Evolutionary conservation across 2,329 filamentous ascomycete species (phyloP).

Genomic region (Atkinsonella hypoxylon): DNA sequence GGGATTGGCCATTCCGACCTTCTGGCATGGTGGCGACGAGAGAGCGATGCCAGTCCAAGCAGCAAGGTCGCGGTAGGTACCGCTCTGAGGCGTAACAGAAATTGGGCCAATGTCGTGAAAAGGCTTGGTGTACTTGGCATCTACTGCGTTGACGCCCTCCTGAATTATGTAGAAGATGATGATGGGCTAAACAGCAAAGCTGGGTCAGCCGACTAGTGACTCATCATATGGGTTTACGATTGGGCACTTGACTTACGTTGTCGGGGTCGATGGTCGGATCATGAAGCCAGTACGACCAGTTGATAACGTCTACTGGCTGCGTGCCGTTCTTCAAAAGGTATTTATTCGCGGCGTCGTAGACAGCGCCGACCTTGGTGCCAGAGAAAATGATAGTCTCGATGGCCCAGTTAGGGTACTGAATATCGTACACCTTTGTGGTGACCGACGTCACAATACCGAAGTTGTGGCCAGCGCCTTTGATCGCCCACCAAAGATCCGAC

Average conservation of each 20-base stretch:
- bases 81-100: constrained; percentile 16
- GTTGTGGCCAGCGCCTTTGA: constrained; percentile 46
- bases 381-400: constrained; percentile 32
- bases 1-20: constrained; percentile 25
- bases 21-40: constrained; percentile 27
- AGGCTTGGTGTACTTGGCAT: constrained; percentile 26
- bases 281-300: constrained; percentile 37
- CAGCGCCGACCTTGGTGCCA: constrained; percentile 25
- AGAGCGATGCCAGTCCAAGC: constrained; percentile 29
- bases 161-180: constrained; percentile 30
- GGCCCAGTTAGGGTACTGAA: constrained; percentile 26
- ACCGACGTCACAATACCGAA: constrained; percentile 45
- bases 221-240: not conserved
- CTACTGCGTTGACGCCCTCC: constrained; percentile 28
- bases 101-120: constrained; percentile 31
- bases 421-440: constrained; percentile 36
- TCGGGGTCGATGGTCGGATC: constrained; percentile 27
- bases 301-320: constrained; percentile 31
- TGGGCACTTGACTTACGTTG: constrained; percentile 18
- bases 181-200: constrained; percentile 11
- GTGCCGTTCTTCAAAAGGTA: constrained; percentile 29
- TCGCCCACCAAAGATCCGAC: constrained; percentile 45
- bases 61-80: constrained; percentile 33
- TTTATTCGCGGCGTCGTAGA: constrained; percentile 30
- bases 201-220: too few relatives aligned